Percentiles rank a stretch among this genome's conserved stretches.
Conservation (phyloP, 345 rosid species). For the Acer negundo region DNA sequence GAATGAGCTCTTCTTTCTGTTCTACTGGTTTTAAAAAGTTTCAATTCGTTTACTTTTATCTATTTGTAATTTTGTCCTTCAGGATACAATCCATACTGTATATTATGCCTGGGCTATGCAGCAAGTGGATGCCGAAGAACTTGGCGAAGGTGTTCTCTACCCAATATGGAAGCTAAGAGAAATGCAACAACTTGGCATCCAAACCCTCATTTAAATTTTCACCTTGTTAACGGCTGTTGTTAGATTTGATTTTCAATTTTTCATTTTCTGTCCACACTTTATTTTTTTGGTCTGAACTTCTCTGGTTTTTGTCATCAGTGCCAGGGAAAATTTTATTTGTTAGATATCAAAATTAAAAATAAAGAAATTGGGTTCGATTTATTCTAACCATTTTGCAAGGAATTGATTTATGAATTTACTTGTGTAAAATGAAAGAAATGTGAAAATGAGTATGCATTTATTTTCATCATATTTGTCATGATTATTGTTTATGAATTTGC, state of each 20-base stretch:
- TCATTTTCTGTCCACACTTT: not conserved
- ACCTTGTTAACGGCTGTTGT: conserved; percentile 7
- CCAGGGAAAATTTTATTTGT: conserved; percentile 2
- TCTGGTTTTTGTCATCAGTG: conserved; percentile 17
- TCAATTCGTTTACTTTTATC: not conserved
- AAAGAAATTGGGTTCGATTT: not conserved
- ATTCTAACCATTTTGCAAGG: not conserved
- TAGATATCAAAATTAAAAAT: conserved; percentile 1
- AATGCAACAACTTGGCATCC: conserved; percentile 69
- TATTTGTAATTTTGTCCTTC: not conserved
- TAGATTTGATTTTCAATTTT: conserved; percentile 6
- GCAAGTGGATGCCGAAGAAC: conserved; percentile 82
- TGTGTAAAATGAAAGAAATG: not conserved
- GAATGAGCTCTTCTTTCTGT: no score
- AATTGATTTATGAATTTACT: no score
- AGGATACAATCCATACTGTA: conserved; percentile 90
- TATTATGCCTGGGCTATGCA: conserved; percentile 94
- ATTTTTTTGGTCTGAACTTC: conserved; percentile 4
- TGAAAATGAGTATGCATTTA: not conserved
- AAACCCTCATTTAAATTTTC: conserved; percentile 61
- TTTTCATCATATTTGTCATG: not conserved
- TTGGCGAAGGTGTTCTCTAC: conserved; percentile 78
- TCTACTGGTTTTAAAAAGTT: not conserved
- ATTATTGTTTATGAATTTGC: not conserved
- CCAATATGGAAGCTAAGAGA: conserved; percentile 94